These are phyloP conservation scores for Dalbergia oliveri DNA, from an alignment of 306 rosid species.

Conservation along the genomic window DNA sequence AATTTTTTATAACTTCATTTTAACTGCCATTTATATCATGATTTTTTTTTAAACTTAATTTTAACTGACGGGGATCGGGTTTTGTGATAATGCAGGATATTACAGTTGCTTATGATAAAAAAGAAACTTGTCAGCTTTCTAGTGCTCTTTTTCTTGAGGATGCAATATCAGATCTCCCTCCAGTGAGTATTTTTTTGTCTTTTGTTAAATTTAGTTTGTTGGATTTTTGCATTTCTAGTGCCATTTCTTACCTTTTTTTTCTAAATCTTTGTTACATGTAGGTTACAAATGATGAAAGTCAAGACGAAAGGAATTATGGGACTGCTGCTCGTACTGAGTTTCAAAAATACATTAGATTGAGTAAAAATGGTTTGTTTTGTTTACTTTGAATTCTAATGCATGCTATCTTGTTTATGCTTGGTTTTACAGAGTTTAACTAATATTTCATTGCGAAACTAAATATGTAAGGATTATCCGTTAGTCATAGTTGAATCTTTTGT, in stretches of 20 bases:
- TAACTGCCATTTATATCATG: neutral
- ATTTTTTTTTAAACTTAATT: neutral
- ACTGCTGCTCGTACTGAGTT: constrained; percentile 52
- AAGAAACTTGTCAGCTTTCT: constrained; percentile 42
- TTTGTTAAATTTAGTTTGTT: neutral
- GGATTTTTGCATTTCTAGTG: neutral
- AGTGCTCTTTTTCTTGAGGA: constrained; percentile 49
- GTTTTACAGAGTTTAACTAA: neutral
- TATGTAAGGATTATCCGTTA: neutral
- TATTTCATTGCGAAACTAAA: neutral
- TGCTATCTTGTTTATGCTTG: constrained; percentile 26
- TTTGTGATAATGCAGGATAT: constrained; percentile 48
- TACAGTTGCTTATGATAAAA: constrained; percentile 45
- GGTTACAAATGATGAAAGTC: constrained; percentile 48
- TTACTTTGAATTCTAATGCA: constrained; percentile 22
- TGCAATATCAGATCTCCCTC: constrained; percentile 59
- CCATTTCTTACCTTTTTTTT: neutral
- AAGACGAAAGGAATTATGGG: constrained; percentile 50
- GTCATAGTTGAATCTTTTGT: neutral
- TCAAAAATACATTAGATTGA: constrained; percentile 55
- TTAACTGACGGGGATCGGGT: neutral
- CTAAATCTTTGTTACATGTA: constrained; percentile 3
- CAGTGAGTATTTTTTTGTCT: constrained; percentile 41
- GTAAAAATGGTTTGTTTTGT: constrained; percentile 50
- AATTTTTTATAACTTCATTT: no score